Conservation (phyloP, 257 asterid species). For the Phtheirospermum japonicum region DNA sequence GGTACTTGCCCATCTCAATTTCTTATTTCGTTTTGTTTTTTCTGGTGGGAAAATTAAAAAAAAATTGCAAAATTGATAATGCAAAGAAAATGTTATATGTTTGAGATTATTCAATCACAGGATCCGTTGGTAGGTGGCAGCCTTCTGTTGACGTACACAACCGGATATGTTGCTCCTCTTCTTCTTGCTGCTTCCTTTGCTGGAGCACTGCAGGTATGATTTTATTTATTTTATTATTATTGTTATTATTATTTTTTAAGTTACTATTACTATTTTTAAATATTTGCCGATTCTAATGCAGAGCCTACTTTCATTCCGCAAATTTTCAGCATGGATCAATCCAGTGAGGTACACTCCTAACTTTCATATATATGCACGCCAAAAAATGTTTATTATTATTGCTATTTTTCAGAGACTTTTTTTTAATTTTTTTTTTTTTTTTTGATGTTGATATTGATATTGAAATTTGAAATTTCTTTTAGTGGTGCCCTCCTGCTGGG, state of each 20-base stretch:
- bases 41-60: too few species aligned
- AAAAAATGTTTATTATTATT: too few species aligned
- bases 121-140: constrained; percentile 88
- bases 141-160: constrained; percentile 82
- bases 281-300: constrained; percentile 36
- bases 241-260: not conserved
- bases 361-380: not conserved
- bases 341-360: constrained; percentile 65
- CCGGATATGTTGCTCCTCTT: constrained; percentile 92
- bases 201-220: constrained; percentile 88
- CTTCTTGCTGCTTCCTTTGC: constrained; percentile 98
- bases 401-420: not conserved
- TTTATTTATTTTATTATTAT: not conserved
- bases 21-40: not conserved
- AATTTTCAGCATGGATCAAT: constrained; percentile 94
- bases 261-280: not conserved
- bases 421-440: too few species aligned
- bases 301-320: constrained; percentile 95
- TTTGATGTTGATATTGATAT: too few species aligned
- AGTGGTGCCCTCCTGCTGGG: constrained; percentile 92
- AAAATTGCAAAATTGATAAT: not conserved
- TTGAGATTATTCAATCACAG: constrained; percentile 35
- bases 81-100: not conserved
- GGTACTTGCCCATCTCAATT: constrained; percentile 38
- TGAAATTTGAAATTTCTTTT: not conserved